Conservation (phyloP, 2,329 filamentous ascomycete species). For the Aspergillus fischeri region DNA sequence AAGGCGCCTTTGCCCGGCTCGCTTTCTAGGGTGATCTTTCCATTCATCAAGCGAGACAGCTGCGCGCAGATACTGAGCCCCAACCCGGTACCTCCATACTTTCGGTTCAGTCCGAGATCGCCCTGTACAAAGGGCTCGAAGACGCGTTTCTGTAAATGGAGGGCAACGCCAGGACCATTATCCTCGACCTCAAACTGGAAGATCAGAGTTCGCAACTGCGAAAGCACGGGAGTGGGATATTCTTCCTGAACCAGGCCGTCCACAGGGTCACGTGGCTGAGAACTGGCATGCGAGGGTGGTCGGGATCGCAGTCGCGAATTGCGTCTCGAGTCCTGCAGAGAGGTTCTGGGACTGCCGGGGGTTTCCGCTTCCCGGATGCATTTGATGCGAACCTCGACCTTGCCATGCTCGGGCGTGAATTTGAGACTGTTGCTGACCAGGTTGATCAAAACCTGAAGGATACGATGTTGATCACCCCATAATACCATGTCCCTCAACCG, state of each 20-base stretch:
- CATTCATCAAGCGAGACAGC: constrained; percentile 77
- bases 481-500: constrained; percentile 79
- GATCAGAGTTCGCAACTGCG: constrained; percentile 60
- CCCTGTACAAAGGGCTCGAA: constrained; percentile 95
- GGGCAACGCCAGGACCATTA: constrained; percentile 79
- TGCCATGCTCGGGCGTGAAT: constrained; percentile 75
- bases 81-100: constrained; percentile 82
- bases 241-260: constrained; percentile 3
- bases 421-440: constrained; percentile 88
- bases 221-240: constrained; percentile 46
- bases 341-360: constrained; percentile 44
- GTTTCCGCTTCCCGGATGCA: constrained; percentile 47
- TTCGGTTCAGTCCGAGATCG: constrained; percentile 83
- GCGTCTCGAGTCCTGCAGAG: constrained; percentile 18
- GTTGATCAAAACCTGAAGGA: constrained; percentile 75
- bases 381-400: constrained; percentile 70
- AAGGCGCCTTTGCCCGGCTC: constrained; percentile 69
- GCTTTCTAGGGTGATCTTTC: constrained; percentile 68
- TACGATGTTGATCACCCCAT: constrained; percentile 89
- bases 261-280: neutral
- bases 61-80: constrained; percentile 88
- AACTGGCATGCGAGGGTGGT: constrained; percentile 8
- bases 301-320: constrained; percentile 32
- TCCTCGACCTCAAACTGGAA: constrained; percentile 91
- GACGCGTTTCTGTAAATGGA: constrained; percentile 71